Conservation (phyloP, 2,329 filamentous ascomycete genomes). For the Pyricularia pennisetigena region DNA sequence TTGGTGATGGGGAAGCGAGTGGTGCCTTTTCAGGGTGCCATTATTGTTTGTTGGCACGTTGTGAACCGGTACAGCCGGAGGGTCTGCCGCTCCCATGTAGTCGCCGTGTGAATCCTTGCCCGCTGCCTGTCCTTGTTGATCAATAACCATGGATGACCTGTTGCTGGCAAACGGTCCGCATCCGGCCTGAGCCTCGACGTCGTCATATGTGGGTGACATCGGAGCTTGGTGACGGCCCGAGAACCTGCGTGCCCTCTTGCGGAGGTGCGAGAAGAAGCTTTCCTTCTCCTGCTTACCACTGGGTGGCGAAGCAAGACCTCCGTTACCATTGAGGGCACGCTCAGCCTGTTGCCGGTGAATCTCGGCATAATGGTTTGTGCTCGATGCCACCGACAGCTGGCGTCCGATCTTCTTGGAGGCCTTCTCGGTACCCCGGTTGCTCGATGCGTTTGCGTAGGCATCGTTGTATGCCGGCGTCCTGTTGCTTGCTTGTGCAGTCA, state of each 20-base stretch:
- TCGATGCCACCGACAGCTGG: constrained; percentile 85
- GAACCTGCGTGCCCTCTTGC: constrained; percentile 84
- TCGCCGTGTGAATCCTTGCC: constrained; percentile 38
- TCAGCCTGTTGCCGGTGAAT: constrained; percentile 86
- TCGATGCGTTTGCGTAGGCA: constrained; percentile 28
- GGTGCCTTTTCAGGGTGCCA: constrained; percentile 50
- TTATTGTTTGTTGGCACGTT: constrained; percentile 39
- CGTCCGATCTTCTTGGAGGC: constrained; percentile 84
- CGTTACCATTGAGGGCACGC: constrained; percentile 74
- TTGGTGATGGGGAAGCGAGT: constrained; percentile 53
- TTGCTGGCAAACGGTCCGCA: constrained; percentile 85
- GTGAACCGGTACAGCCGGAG: constrained; percentile 39
- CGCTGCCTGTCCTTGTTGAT: constrained; percentile 38
- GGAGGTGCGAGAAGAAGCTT: constrained; percentile 94
- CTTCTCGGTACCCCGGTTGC: constrained; percentile 48
- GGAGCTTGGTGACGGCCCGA: constrained; percentile 84
- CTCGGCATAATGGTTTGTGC: constrained; percentile 87
- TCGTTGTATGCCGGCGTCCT: constrained; percentile 46
- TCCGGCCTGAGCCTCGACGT: constrained; percentile 85
- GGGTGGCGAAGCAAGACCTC: constrained; percentile 64
- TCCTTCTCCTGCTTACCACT: constrained; percentile 64
- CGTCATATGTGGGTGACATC: constrained; percentile 69
- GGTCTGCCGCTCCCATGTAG: constrained; percentile 22
- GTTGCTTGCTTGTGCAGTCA: constrained; percentile 78
- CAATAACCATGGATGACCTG: constrained; percentile 73